phyloP scores from a whole-genome alignment of 2,329 filamentous ascomycete species.

The Aspergillus sp. region DNA sequence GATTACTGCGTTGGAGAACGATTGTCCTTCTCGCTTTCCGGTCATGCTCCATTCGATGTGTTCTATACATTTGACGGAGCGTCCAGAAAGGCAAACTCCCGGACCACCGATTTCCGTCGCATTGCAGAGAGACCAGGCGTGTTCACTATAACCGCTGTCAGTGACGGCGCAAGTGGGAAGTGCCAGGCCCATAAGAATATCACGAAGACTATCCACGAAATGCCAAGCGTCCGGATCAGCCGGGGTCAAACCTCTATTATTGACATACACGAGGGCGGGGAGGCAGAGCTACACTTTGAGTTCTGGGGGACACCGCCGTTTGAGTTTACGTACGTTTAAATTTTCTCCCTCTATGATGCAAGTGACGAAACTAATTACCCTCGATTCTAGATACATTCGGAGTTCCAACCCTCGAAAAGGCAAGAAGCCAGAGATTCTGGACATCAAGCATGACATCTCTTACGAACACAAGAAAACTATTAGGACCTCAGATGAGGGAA shows the following conservation, averaged over 20 bases:
- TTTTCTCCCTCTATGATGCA: background rate
- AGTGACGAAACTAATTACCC: conserved; percentile 12
- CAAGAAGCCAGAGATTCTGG: conserved; percentile 75
- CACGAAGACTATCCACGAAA: conserved; percentile 80
- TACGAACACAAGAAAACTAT: conserved; percentile 79
- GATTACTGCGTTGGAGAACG: conserved; percentile 97
- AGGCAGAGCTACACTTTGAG: conserved; percentile 89
- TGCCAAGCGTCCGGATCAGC: conserved; percentile 87
- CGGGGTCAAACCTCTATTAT: conserved; percentile 77
- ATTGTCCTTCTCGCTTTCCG: conserved; percentile 86
- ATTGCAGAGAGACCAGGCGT: conserved; percentile 88
- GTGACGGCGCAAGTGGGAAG: conserved; percentile 78
- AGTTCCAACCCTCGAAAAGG: conserved; percentile 80
- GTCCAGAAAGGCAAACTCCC: conserved; percentile 69
- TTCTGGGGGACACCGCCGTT: conserved; percentile 96
- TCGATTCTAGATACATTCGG: conserved; percentile 66
- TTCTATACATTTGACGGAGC: conserved; percentile 84
- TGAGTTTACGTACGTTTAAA: conserved; percentile 71
- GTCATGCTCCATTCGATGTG: conserved; percentile 88
- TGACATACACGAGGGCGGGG: conserved; percentile 95
- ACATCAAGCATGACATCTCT: conserved; percentile 85
- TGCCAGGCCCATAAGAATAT: conserved; percentile 80
- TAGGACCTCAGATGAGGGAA: conserved; percentile 87
- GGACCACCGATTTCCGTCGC: conserved; percentile 81
- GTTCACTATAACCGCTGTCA: conserved; percentile 82